phyloP scores from a whole-genome alignment of 345 rosid species.

The Microcos paniculata region DNA sequence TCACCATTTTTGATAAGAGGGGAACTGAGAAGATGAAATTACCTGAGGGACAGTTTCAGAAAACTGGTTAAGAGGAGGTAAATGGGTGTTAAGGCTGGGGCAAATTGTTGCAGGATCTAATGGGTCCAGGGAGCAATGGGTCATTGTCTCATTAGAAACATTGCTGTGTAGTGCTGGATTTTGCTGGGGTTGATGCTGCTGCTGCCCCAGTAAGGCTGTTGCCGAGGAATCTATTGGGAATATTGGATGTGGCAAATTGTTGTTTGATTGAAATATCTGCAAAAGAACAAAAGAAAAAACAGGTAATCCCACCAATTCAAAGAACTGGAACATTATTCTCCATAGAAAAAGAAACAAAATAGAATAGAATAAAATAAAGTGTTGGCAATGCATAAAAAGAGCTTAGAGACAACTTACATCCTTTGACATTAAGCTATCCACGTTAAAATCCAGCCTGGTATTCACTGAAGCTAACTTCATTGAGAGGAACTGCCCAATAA shows the following conservation, averaged over 20 bases:
- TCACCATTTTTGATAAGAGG: background rate
- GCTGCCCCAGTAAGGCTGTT: conserved; percentile 44
- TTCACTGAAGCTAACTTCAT: conserved; percentile 92
- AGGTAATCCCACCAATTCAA: background rate
- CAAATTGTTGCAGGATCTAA: conserved; percentile 27
- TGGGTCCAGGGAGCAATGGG: conserved; percentile 43
- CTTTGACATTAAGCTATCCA: conserved; percentile 56
- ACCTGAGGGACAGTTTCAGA: conserved; percentile 51
- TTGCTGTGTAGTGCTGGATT: conserved; percentile 35
- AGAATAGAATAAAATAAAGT: background rate
- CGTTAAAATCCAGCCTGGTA: conserved; percentile 67
- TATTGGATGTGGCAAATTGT: conserved; percentile 39
- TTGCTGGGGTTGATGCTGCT: conserved; percentile 38
- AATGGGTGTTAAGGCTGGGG: conserved; percentile 43
- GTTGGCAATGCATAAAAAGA: background rate
- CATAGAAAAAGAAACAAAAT: background rate
- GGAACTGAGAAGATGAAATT: background rate
- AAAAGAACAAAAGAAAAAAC: background rate
- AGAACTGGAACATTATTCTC: background rate
- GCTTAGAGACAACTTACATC: conserved; percentile 50
- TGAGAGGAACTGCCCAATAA: conserved; percentile 70
- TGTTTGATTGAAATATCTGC: conserved; percentile 53
- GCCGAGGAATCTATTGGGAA: conserved; percentile 64
- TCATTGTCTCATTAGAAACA: conserved; percentile 36
- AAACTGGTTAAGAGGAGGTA: conserved; percentile 46